phyloP scores from a whole-genome alignment of 2,329 filamentous ascomycete species.

The Daldinia sp. region DNA sequence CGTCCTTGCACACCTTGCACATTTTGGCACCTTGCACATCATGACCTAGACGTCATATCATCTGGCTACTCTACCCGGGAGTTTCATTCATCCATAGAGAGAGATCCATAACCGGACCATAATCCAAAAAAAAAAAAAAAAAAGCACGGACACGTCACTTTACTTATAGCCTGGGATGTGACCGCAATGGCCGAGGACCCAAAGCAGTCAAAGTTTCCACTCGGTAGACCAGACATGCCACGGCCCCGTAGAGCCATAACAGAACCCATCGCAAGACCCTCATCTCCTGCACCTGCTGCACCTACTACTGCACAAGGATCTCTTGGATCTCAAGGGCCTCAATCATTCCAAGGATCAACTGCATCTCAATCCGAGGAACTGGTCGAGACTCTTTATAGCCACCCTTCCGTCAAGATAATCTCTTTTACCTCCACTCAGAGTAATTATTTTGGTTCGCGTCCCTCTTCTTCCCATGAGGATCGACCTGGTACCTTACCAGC shows the following conservation, averaged over 20 bases:
- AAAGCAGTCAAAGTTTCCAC: constrained; percentile 12
- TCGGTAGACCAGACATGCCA: constrained; percentile 20
- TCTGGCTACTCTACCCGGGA: constrained; percentile 24
- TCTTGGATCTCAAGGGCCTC: no score
- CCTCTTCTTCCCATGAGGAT: constrained; percentile 46
- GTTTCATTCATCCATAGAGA: constrained; percentile 11
- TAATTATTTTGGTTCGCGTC: constrained; percentile 46
- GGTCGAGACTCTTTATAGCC: constrained; percentile 77
- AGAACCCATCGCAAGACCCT: constrained; percentile 46
- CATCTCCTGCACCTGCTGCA: constrained; percentile 32
- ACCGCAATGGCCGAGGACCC: constrained; percentile 30
- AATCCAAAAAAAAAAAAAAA: no score
- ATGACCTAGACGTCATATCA: constrained; percentile 33
- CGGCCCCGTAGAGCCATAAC: constrained; percentile 50
- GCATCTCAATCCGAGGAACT: constrained; percentile 44
- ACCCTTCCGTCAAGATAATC: constrained; percentile 75
- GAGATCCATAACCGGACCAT: no score
- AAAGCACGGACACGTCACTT: constrained; percentile 8
- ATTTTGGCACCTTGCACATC: constrained; percentile 35
- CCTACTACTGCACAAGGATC: constrained; percentile 6
- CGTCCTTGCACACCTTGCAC: constrained; percentile 9
- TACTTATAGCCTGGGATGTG: constrained; percentile 19
- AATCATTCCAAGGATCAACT: no score
- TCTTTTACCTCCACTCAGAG: constrained; percentile 54
- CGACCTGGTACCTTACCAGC: constrained; percentile 44